Evolutionary conservation across 2,329 filamentous ascomycete genomes (phyloP), one percentile per base, ranked within the genome.

Genomic region (Biscogniauxia marginata): DNA sequence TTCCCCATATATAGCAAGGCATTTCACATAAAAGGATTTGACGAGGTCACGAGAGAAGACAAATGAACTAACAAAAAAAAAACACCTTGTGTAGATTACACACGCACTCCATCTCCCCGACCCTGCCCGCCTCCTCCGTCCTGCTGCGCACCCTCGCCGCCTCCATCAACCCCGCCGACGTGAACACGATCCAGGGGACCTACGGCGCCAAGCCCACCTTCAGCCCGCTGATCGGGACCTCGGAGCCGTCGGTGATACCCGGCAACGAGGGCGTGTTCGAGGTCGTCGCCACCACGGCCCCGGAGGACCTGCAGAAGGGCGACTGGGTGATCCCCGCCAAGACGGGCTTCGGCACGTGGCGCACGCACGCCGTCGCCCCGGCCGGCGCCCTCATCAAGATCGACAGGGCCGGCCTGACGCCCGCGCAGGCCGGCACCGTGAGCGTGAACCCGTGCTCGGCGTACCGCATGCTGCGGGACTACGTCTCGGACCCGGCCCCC

Each of bases 121-220:
- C 84, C 3, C 83, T 92, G 61, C 88, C 90, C 49, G 72, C 78
- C 30, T 75, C 74, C 49, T 76, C 81, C 48, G 75, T 96, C 64
- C 92, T 93, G 53, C 79, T 99, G 58, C 91, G 91, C 73, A 88
- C 95, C 67, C 90, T 99, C 67, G 90, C 93, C 25, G 86, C 92
- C 1, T 91, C 95, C 55, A 91, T 99, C 74, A 99, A 99, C 77
- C 95, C 95, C 21, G 93, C 95, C 69, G 95, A 99, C 76, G 90
- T 99, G 74, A 99, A 99, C 79, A 93, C 93, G 68, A 90, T 99
- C 68, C 95, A 99, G 79, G 95, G 95, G 63, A 92, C 93, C 3
- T 99, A 99, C 77, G 93, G 93, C 59, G 86, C 86, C 47, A 91
- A 91, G 71, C 92, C 93, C 0, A 78, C 83, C 46, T 93, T 96